Evolutionary conservation across 2,329 filamentous ascomycete species (phyloP), one percentile per base, ranked within the genome.

Genomic region (Fusarium azukiicola): DNA sequence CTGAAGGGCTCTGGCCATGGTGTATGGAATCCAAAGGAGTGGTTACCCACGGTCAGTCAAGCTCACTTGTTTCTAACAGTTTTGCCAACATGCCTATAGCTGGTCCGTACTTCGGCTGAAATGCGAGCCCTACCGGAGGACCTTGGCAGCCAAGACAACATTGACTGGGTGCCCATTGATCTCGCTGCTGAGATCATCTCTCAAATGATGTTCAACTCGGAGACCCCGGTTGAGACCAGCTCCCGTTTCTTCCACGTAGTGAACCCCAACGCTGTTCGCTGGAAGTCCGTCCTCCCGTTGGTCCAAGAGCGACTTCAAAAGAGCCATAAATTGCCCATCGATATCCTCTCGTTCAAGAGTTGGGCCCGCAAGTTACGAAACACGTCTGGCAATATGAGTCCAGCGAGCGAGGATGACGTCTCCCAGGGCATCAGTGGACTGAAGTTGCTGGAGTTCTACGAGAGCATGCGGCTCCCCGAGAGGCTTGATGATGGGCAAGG

Each of bases 191-290:
- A 27, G 2, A 63, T 63, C 10, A 63, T 63, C 19, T 38, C 32
- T 6, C 19, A 56, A 10, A 56, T 56, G 19, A 7, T 38, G 1
- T 56, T 56, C 19, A n/a, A n/a, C 32, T n/a, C 52, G 4, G 19
- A 38, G 11, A 38, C 32, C 2, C n/a, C 52, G 38, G 11, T 9
- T 14, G 32, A n/a, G 21, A 2, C 12, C 2, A 2, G 12, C 2
- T 19, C 52, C 19, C 27, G 14, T 5, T 56, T 56, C 19, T 56
- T 56, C 19, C 52, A 56, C 19, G 52, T 38, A 11, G 13, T 56
- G 7, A 56, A 56, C 19, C 52, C 32, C 21, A 56, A 9, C 17
- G n/a, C 32, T 1, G n/a, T 38, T 7, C 27, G 52, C 32, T 56
- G 52, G 52, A 38, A 56, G 52, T 56, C 32, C 1, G 11, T 38